A percentile compares a stretch with the other conserved stretches of the same genome.
phyloP scores from a whole-genome alignment of 2,329 filamentous ascomycete genomes.

The Onygenales sp. region DNA sequence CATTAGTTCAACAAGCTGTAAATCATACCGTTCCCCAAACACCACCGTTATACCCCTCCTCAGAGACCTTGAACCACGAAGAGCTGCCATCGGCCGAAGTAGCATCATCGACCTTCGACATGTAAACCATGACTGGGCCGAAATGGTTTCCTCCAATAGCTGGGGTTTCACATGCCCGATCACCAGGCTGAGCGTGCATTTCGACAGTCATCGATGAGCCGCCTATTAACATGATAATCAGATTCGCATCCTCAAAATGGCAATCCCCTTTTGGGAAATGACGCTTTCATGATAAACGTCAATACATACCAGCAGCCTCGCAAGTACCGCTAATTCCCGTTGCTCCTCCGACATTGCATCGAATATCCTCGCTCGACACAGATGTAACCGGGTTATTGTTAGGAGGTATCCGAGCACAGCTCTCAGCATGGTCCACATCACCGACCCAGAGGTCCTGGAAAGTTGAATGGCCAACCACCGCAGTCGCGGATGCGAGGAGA shows the following conservation, averaged over 20 bases:
- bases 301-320: not conserved
- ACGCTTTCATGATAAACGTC: not conserved
- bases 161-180: conserved; percentile 35
- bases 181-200: not conserved
- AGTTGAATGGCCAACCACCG: conserved; percentile 2
- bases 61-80: conserved; percentile 9
- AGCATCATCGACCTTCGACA: conserved; percentile 11
- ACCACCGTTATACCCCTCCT: conserved; percentile 23
- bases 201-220: not conserved
- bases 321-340: not conserved
- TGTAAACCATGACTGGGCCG: conserved; percentile 38
- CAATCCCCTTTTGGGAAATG: no score
- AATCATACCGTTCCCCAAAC: conserved; percentile 6
- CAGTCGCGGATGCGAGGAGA: not conserved
- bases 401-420: conserved; percentile 5
- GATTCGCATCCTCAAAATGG: not conserved
- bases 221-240: not conserved
- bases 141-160: conserved; percentile 48
- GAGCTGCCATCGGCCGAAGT: conserved; percentile 6
- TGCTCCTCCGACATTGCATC: conserved; percentile 44
- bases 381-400: conserved; percentile 39
- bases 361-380: conserved; percentile 45
- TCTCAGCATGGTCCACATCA: conserved; percentile 5
- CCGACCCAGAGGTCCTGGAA: conserved; percentile 7
- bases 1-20: not conserved